Evolutionary conservation across 2,329 filamentous ascomycete species (phyloP).

Genomic region (Cadophora sp.): DNA sequence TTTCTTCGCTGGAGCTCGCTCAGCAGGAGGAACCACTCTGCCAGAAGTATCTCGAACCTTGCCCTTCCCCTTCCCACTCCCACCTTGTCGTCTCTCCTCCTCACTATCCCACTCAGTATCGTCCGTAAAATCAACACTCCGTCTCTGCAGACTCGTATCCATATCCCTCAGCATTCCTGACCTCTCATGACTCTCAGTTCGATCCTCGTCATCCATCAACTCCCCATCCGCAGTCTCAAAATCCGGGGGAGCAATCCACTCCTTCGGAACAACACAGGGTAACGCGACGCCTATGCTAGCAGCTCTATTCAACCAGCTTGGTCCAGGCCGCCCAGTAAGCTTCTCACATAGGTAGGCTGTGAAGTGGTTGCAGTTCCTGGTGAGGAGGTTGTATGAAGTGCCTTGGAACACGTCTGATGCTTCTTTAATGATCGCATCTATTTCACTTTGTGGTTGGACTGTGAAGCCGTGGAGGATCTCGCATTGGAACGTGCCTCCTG

Average conservation of each 20-base stretch:
- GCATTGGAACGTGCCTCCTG: conserved; percentile 77
- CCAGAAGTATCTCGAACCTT: conserved; percentile 58
- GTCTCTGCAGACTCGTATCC: conserved; percentile 39
- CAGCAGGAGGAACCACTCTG: conserved; percentile 57
- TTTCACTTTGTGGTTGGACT: conserved; percentile 70
- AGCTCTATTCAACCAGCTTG: conserved; percentile 81
- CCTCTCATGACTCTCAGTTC: conserved; percentile 53
- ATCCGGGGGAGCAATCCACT: conserved; percentile 83
- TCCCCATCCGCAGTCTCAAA: conserved; percentile 76
- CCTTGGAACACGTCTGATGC: conserved; percentile 78
- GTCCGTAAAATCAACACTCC: conserved; percentile 36
- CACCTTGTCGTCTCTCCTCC: conserved; percentile 50
- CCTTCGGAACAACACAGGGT: conserved; percentile 81
- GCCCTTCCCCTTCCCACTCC: conserved; percentile 42
- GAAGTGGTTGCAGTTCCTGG: conserved; percentile 89
- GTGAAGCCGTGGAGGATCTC: conserved; percentile 83
- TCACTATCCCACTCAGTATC: conserved; percentile 53
- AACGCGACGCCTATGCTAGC: conserved; percentile 83
- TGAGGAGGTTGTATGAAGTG: conserved; percentile 80
- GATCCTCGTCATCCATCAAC: conserved; percentile 57
- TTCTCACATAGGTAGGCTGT: conserved; percentile 77
- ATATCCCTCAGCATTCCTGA: conserved; percentile 60
- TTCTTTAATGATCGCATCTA: conserved; percentile 71
- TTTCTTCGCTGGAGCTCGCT: conserved; percentile 53
- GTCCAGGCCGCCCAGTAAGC: conserved; percentile 73